Conservation (phyloP, 352 stramenopile species). For the Pythium diclinum region DNA sequence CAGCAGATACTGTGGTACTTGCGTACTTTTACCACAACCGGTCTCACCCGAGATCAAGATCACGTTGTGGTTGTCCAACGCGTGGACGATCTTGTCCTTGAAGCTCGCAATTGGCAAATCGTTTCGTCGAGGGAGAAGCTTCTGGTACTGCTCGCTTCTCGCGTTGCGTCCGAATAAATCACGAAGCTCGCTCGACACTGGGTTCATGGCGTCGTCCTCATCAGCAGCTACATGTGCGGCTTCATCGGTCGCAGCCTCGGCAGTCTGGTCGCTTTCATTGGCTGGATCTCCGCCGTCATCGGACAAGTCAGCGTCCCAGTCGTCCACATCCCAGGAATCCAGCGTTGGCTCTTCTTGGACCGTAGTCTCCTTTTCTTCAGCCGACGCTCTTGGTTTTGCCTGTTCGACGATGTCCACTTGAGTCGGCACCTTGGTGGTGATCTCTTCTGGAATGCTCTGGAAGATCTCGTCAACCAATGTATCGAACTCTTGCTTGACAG, state of each 20-base stretch:
- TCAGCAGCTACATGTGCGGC: not conserved
- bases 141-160: conserved; percentile 12
- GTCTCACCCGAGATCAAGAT: conserved; percentile 95
- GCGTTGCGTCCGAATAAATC: conserved; percentile 19
- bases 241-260: not conserved
- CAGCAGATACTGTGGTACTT: conserved; percentile 96
- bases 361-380: not conserved
- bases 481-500: conserved; percentile 50
- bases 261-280: not conserved
- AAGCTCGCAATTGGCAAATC: conserved; percentile 80
- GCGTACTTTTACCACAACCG: conserved; percentile 94
- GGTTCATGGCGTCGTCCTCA: not conserved
- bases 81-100: conserved; percentile 74
- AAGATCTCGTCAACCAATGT: conserved; percentile 51
- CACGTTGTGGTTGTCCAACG: conserved; percentile 81
- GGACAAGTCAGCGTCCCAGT: conserved; percentile 67
- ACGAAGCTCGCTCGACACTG: conserved; percentile 5
- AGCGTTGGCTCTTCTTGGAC: conserved; percentile 17
- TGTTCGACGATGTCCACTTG: not conserved
- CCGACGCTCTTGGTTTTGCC: not conserved
- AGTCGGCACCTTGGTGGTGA: conserved; percentile 32
- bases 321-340: conserved; percentile 61
- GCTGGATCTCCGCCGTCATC: conserved; percentile 19
- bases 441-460: conserved; percentile 44
- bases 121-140: conserved; percentile 43